Percentiles rank a stretch among this genome's conserved stretches.
These are phyloP conservation scores for Mallotus repandus DNA, from an alignment of 441 rosid species.

Conservation along the genomic window DNA sequence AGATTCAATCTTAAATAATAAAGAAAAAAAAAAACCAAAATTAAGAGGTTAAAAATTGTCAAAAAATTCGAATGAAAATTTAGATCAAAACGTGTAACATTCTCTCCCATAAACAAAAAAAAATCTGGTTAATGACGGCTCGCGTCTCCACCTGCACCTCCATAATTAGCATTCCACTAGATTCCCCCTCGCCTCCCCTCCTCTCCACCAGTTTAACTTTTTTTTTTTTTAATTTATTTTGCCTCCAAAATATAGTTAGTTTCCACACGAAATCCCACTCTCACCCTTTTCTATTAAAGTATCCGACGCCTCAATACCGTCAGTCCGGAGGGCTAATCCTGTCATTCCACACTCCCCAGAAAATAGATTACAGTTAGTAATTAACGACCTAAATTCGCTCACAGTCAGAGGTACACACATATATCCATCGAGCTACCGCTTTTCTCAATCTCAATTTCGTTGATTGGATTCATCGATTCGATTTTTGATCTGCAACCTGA, in stretches of 20 bases:
- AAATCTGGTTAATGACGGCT: neutral
- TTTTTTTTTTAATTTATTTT: neutral
- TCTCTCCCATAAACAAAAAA: neutral
- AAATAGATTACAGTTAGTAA: neutral
- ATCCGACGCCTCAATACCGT: neutral
- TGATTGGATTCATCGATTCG: neutral
- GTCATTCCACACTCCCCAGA: neutral
- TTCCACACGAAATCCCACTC: neutral
- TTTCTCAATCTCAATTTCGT: neutral
- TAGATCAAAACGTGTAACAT: neutral
- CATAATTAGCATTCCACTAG: neutral
- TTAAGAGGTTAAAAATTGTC: no score
- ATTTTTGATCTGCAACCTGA: no score
- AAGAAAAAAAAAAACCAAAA: no score
- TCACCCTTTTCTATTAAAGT: neutral
- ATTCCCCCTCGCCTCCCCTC: neutral
- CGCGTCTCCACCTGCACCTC: neutral
- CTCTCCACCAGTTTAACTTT: neutral
- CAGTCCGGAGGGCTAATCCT: neutral
- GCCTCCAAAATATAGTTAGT: neutral
- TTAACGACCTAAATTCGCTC: conserved; percentile 14
- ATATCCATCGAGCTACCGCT: neutral
- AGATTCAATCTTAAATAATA: no score
- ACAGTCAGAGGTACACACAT: neutral
- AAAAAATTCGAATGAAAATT: neutral